Base-by-base conservation (phyloP, 192 early-diverging fungal species). In the Backusella macrospora region DNA sequence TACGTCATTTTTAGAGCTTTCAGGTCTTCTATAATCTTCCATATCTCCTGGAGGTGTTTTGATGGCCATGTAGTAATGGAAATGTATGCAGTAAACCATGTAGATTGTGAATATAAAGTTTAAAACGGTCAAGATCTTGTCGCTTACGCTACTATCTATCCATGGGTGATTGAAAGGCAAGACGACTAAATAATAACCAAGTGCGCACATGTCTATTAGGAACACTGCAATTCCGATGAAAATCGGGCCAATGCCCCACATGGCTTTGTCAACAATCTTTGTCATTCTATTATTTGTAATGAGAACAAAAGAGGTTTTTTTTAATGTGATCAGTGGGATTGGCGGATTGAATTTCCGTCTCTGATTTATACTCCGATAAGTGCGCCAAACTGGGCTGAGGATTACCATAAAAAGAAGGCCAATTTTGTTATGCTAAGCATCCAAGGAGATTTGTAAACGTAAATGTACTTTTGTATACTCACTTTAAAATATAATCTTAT, bases 41-140 rank as follows among this genome's bases (percentile, higher is more conserved):
- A 65, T 77, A 39, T 62, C 76, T 4, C 87, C 87, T 18, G 87
- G 84, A 6, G 80, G 82, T 40, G 87, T 89, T 39, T 72, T 74
- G 8, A 89, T 79, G 0, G 87, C 86, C 82, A 81, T 86, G 48
- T 87, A 89, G 59, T 89, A 89, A 62, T 89, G 83, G 48, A 81
- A 86, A 29, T 75, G 63, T 40, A 87, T 87, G 49, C 84, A 84
- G 71, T 82, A 85, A 13, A 87, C 80, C 48, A 89, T 72, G 65
- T 89, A 89, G 1, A 71, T 37, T 12, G 84, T 82, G 70, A 84
- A 86, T 4, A 43, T 47, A 16, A 78, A 15, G 18, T 79, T 89
- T 9, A 76, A 72, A 65, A 79, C 70, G 48, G 78, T 46, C 37
- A 80, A 78, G 5, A 75, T 18, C 34, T 82, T 82, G 6, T 70